These are phyloP conservation scores for Oryza glumipatula DNA, from an alignment of 176 grass and related monocot species.

Conservation along the genomic window DNA sequence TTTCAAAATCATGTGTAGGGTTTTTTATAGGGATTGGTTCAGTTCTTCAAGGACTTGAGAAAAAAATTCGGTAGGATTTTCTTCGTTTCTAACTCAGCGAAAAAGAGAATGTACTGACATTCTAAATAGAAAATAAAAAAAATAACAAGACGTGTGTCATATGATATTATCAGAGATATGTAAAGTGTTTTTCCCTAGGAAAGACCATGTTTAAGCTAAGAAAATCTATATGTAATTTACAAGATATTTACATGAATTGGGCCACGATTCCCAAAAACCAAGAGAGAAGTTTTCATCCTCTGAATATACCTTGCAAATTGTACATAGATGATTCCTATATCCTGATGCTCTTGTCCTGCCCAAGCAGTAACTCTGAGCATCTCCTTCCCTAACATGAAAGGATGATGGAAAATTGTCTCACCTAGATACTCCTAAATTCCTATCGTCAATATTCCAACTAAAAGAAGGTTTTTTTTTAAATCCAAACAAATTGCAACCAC, in stretches of 20 bases:
- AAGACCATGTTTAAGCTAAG: too few relatives aligned
- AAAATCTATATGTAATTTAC: too few relatives aligned
- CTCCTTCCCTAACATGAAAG: neutral
- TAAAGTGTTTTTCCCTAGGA: too few relatives aligned
- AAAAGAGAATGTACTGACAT: too few relatives aligned
- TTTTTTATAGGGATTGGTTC: neutral
- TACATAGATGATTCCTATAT: neutral
- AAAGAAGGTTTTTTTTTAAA: neutral
- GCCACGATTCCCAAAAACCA: neutral
- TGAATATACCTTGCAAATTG: neutral
- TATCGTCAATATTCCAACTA: neutral
- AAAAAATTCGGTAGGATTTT: too few relatives aligned
- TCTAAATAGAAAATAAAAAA: too few relatives aligned
- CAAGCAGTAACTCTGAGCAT: neutral
- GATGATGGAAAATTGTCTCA: neutral
- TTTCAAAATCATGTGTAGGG: neutral
- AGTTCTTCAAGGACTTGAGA: too few relatives aligned
- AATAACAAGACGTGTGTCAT: too few relatives aligned
- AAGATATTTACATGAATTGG: too few relatives aligned
- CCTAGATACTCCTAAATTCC: neutral
- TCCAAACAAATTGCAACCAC: neutral
- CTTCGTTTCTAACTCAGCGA: too few relatives aligned
- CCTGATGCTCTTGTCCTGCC: neutral
- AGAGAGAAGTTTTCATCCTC: neutral
- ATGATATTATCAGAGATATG: too few relatives aligned